Conservation (phyloP, 805 yeast genomes). For the Starmera caribaea region DNA sequence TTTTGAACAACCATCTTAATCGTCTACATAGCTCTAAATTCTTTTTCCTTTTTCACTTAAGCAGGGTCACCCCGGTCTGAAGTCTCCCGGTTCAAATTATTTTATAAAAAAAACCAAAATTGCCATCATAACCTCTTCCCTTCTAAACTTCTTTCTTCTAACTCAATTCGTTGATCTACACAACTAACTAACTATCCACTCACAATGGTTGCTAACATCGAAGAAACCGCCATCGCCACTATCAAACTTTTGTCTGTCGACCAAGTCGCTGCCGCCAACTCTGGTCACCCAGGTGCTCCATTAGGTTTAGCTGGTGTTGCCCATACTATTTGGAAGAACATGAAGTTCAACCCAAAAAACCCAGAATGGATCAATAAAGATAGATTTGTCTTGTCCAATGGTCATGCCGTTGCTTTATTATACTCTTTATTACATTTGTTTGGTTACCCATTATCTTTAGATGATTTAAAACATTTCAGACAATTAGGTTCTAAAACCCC, state of each 20-base stretch:
- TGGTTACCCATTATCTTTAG: conserved; percentile 74
- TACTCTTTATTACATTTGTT: conserved; percentile 78
- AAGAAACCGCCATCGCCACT: conserved; percentile 71
- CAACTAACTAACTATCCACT: neutral
- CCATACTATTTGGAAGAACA: conserved; percentile 71
- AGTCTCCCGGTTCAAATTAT: neutral
- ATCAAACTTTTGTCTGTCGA: conserved; percentile 86
- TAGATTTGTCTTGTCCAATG: conserved; percentile 90
- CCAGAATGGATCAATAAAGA: conserved; percentile 93
- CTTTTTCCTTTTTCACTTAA: too few species aligned
- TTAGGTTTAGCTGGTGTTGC: conserved; percentile 96
- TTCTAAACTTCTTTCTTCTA: neutral
- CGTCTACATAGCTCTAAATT: too few species aligned
- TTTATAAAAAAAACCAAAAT: neutral
- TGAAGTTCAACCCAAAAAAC: conserved; percentile 85
- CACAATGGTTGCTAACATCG: conserved; percentile 30
- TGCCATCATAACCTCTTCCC: neutral
- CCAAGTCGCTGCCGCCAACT: conserved; percentile 77
- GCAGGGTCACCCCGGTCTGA: neutral
- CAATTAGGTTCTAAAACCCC: conserved; percentile 87
- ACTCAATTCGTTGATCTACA: neutral
- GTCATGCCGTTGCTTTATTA: conserved; percentile 89
- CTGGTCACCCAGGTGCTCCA: conserved; percentile 99
- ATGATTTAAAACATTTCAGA: conserved; percentile 86
- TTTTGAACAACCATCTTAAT: too few species aligned